Percentiles rank a stretch among this genome's conserved stretches.
Conservation (phyloP, 345 rosid species). For the Laguncularia racemosa region DNA sequence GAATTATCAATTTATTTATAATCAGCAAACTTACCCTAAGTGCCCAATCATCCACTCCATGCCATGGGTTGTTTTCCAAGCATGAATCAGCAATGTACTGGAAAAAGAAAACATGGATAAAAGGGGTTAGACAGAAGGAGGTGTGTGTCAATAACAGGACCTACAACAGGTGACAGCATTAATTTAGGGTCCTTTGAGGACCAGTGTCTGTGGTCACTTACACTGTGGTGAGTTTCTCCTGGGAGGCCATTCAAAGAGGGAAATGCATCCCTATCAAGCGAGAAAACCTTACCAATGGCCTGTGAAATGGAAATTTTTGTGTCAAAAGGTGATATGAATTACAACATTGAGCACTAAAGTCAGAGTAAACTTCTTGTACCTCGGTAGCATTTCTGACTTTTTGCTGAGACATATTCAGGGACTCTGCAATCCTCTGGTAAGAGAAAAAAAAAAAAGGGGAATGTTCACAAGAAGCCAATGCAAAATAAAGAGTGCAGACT, state of each 20-base stretch:
- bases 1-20: not conserved
- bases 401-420: slow-evolving; percentile 79
- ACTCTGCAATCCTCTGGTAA: slow-evolving; percentile 82
- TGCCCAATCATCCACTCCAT: slow-evolving; percentile 70
- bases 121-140: slow-evolving; percentile 6
- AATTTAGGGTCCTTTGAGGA: not conserved
- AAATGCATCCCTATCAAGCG: slow-evolving; percentile 87
- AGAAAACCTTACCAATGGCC: slow-evolving; percentile 77
- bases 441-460: not conserved
- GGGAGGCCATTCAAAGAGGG: slow-evolving; percentile 85
- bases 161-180: not conserved
- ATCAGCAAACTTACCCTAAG: slow-evolving; percentile 52
- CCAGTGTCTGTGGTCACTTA: slow-evolving; percentile 23
- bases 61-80: slow-evolving; percentile 83
- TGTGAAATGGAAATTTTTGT: slow-evolving; percentile 18
- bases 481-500: not conserved
- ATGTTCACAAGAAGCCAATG: too few relatives aligned
- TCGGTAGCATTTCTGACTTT: slow-evolving; percentile 95
- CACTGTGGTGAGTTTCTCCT: slow-evolving; percentile 89
- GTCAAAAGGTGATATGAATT: slow-evolving; percentile 1
- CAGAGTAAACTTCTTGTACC: slow-evolving; percentile 27
- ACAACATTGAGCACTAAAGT: not conserved
- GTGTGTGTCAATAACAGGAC: slow-evolving; percentile 1
- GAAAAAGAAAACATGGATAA: slow-evolving; percentile 8
- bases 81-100: slow-evolving; percentile 79